Evolutionary conservation across 345 rosid species (phyloP).

Genomic region (Acer campestre): DNA sequence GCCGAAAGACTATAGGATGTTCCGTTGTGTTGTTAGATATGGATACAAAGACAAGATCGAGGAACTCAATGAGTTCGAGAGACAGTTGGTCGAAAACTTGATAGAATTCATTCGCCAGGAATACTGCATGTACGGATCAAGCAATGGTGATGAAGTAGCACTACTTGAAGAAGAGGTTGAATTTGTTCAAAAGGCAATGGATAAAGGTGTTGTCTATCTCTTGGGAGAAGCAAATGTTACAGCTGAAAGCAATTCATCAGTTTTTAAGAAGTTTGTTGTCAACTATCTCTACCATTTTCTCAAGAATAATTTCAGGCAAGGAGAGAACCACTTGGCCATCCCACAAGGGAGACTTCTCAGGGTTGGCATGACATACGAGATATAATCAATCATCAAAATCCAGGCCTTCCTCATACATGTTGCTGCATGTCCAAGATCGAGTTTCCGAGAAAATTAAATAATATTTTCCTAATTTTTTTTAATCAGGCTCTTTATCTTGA

Average conservation of each 20-base stretch:
- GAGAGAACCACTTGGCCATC: background rate
- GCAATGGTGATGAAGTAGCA: background rate
- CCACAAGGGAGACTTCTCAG: background rate
- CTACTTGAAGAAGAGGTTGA: slow-evolving; percentile 47
- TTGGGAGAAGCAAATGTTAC: slow-evolving; percentile 68
- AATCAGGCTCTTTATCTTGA: too few relatives aligned
- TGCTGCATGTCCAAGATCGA: too few relatives aligned
- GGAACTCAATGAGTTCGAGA: slow-evolving; percentile 49
- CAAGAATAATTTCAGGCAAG: background rate
- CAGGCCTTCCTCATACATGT: too few relatives aligned
- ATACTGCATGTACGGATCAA: slow-evolving; percentile 31
- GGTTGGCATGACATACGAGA: slow-evolving; percentile 84
- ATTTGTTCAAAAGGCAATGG: slow-evolving; percentile 56
- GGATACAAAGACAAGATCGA: slow-evolving; percentile 54
- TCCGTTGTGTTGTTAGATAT: slow-evolving; percentile 71
- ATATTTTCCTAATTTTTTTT: too few relatives aligned
- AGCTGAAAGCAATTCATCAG: slow-evolving; percentile 48
- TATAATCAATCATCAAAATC: slow-evolving; percentile 1
- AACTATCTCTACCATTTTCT: slow-evolving; percentile 49
- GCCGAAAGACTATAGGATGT: slow-evolving; percentile 58
- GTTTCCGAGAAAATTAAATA: too few relatives aligned
- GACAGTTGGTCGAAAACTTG: slow-evolving; percentile 44
- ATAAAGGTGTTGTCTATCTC: slow-evolving; percentile 60
- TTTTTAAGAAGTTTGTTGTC: slow-evolving; percentile 64
- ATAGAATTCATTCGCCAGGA: slow-evolving; percentile 59